phyloP scores from a whole-genome alignment of 139 green algal species.

The Auxenochlorella protothecoides region DNA sequence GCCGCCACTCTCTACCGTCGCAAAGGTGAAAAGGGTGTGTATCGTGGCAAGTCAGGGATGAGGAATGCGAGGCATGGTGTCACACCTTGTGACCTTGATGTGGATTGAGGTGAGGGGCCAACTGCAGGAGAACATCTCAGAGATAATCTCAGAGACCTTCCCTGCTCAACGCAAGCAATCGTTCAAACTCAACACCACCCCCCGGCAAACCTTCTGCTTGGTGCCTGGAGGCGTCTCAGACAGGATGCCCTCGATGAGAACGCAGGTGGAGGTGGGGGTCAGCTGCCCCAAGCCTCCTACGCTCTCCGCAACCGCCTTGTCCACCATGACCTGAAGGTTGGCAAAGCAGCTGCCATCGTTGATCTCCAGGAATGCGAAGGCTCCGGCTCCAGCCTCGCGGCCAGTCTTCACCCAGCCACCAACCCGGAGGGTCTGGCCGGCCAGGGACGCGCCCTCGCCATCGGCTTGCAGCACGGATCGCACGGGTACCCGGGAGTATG shows the following conservation, averaged over 20 bases:
- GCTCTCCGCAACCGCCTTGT: conserved; percentile 61
- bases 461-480: conserved; percentile 43
- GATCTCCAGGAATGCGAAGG: conserved; percentile 94
- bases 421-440: conserved; percentile 63
- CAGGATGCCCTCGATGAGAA: conserved; percentile 80
- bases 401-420: conserved; percentile 99
- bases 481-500: conserved; percentile 43
- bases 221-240: conserved; percentile 72
- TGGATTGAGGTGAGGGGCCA: no score
- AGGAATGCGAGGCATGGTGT: no score
- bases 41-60: no score
- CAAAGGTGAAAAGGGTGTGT: background rate
- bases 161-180: background rate
- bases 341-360: conserved; percentile 88
- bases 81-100: no score
- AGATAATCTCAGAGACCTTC: background rate
- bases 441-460: conserved; percentile 54
- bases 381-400: conserved; percentile 76
- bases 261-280: conserved; percentile 67
- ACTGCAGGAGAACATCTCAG: no score
- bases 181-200: background rate
- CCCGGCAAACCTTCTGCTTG: conserved; percentile 51
- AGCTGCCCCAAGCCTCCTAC: conserved; percentile 54
- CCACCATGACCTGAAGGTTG: conserved; percentile 85
- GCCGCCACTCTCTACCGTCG: conserved; percentile 27